These are phyloP conservation scores for Saccharomycopsis fibuligera DNA, from an alignment of 805 yeast genomes.

Conservation along the genomic window DNA sequence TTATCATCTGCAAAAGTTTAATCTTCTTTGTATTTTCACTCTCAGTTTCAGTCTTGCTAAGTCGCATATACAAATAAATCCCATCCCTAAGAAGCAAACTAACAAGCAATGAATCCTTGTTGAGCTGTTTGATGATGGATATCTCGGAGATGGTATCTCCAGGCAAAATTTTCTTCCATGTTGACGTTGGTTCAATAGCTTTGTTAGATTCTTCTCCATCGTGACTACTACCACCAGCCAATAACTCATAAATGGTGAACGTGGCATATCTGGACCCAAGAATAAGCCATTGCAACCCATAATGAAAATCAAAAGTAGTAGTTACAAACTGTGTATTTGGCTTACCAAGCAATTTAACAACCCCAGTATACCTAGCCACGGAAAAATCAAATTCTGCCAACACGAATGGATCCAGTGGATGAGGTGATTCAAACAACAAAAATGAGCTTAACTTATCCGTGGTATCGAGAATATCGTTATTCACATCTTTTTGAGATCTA, in stretches of 20 bases:
- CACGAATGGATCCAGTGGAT: conserved; percentile 49
- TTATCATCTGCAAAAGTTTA: background rate
- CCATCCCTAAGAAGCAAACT: conserved; percentile 62
- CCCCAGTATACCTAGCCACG: background rate
- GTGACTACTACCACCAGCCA: conserved; percentile 20
- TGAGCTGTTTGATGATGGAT: conserved; percentile 28
- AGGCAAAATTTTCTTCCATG: conserved; percentile 44
- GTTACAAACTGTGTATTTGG: conserved; percentile 39
- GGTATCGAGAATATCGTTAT: conserved; percentile 28
- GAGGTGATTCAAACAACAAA: conserved; percentile 59
- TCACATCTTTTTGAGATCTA: conserved; percentile 25
- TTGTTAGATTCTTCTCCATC: conserved; percentile 24
- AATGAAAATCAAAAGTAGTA: conserved; percentile 47
- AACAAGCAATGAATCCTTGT: conserved; percentile 19
- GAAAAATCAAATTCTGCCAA: conserved; percentile 29
- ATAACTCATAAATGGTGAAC: conserved; percentile 46
- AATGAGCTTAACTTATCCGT: conserved; percentile 14
- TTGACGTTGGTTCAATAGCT: conserved; percentile 19
- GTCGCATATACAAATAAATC: conserved; percentile 32
- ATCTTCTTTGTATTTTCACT: background rate
- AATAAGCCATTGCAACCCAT: conserved; percentile 35
- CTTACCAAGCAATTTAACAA: conserved; percentile 20
- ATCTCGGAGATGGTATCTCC: conserved; percentile 69
- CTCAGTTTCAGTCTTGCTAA: conserved; percentile 20
- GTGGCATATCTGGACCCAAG: conserved; percentile 73